Percentiles rank a stretch among this genome's conserved stretches.
These are phyloP conservation scores for Paecilomyces sp. DNA, from an alignment of 2,329 filamentous ascomycete genomes.

Conservation along the genomic window DNA sequence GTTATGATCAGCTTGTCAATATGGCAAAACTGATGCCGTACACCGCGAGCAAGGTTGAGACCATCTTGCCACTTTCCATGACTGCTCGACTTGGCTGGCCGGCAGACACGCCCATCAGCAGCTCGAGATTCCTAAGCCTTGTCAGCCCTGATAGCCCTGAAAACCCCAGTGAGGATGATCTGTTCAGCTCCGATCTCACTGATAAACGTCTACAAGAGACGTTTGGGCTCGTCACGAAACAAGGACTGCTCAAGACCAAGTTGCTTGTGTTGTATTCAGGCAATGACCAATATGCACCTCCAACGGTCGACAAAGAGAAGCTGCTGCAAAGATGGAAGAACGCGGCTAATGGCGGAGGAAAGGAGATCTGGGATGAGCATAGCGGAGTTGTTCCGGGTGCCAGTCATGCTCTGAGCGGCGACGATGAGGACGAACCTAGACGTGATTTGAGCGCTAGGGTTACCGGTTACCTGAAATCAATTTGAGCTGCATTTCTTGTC, in stretches of 20 bases:
- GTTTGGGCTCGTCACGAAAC: constrained; percentile 51
- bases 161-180: constrained; percentile 68
- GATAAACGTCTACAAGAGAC: constrained; percentile 51
- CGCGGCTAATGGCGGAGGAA: constrained; percentile 29
- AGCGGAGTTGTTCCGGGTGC: constrained; percentile 44
- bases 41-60: constrained; percentile 15
- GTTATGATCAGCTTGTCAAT: constrained; percentile 26
- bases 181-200: constrained; percentile 73
- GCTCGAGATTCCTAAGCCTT: constrained; percentile 53
- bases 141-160: constrained; percentile 45
- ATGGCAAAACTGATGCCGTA: constrained; percentile 19
- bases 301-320: constrained; percentile 38
- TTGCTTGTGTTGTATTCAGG: constrained; percentile 41
- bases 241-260: constrained; percentile 30
- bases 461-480: constrained; percentile 22
- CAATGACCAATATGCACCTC: constrained; percentile 38
- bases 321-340: constrained; percentile 37
- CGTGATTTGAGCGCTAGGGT: constrained; percentile 28
- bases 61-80: constrained; percentile 27
- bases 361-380: constrained; percentile 41
- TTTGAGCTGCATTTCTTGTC: constrained; percentile 8
- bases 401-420: constrained; percentile 42
- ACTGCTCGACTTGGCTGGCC: constrained; percentile 24
- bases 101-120: constrained; percentile 42
- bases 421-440: constrained; percentile 38